These are phyloP conservation scores for Aspergillus sp. DNA, from an alignment of 2,329 filamentous ascomycete species.

Conservation along the genomic window DNA sequence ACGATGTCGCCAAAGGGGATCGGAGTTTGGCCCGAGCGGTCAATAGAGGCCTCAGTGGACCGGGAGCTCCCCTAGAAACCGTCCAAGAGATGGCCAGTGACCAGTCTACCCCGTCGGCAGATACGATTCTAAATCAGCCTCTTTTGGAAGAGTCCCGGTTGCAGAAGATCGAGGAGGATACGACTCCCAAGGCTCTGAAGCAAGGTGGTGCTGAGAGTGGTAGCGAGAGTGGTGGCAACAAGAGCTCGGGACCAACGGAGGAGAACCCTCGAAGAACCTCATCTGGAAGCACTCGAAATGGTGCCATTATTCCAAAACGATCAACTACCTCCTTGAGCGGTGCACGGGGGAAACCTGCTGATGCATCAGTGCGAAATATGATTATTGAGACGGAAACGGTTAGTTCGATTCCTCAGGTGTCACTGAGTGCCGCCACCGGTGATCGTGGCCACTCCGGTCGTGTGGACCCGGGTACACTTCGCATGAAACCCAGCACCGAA, in stretches of 20 bases:
- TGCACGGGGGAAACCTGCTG: conserved; percentile 59
- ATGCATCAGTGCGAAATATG: conserved; percentile 81
- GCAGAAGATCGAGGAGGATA: conserved; percentile 28
- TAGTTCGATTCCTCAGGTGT: conserved; percentile 76
- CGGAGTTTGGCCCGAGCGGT: conserved; percentile 42
- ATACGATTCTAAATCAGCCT: conserved; percentile 33
- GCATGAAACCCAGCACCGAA: conserved; percentile 84
- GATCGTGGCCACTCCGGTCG: conserved; percentile 52
- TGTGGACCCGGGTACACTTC: conserved; percentile 62
- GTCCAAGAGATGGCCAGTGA: conserved; percentile 78
- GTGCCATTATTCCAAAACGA: conserved; percentile 52
- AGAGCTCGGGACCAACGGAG: conserved; percentile 28
- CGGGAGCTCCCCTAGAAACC: conserved; percentile 65
- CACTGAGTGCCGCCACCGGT: conserved; percentile 54
- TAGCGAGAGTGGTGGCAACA: conserved; percentile 44
- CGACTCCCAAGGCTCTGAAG: conserved; percentile 36
- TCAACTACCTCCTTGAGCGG: conserved; percentile 59
- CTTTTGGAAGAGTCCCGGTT: conserved; percentile 29
- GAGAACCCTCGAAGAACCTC: conserved; percentile 28
- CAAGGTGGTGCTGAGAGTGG: conserved; percentile 51
- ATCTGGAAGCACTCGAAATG: conserved; percentile 38
- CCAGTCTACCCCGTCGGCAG: conserved; percentile 56
- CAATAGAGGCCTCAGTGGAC: conserved; percentile 51
- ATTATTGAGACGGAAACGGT: conserved; percentile 97
- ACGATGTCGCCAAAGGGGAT: conserved; percentile 26